Evolutionary conservation across 1,284 basidiomycete genomes (phyloP).

Genomic region (Leccinum pachyderme): DNA sequence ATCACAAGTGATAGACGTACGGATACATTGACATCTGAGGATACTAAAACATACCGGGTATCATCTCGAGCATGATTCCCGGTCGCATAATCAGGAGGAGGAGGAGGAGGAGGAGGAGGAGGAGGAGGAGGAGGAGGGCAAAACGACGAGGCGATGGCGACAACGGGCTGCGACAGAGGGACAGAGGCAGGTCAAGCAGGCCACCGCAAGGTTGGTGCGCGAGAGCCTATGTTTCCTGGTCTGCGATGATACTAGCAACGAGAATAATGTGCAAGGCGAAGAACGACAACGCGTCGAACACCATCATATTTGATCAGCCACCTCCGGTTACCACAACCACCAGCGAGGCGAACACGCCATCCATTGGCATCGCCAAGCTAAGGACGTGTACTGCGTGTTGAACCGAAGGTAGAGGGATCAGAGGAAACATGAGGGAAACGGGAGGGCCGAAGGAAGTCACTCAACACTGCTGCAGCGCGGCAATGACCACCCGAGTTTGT

Average conservation of each 20-base stretch:
- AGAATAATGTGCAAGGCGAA: too few species aligned
- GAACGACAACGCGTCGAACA: too few species aligned
- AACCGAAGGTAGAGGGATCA: too few species aligned
- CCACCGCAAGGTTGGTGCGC: background rate
- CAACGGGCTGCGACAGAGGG: background rate
- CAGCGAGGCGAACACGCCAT: too few species aligned
- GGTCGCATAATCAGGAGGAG: conserved; percentile 10
- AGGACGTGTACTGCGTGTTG: too few species aligned
- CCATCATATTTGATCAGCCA: too few species aligned
- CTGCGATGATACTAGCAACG: too few species aligned
- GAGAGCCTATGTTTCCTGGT: too few species aligned
- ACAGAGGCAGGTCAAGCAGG: background rate
- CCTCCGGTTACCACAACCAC: too few species aligned
- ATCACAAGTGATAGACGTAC: conserved; percentile 46
- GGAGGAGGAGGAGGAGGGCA: background rate
- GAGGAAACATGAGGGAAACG: background rate
- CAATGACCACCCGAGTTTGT: background rate
- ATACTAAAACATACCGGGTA: conserved; percentile 14
- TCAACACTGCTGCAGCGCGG: too few species aligned
- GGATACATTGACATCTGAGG: conserved; percentile 35
- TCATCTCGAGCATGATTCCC: conserved; percentile 24
- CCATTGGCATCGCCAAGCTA: too few species aligned
- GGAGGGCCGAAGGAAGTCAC: background rate
- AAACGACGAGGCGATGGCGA: background rate
- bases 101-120: conserved; percentile 12